Base-by-base conservation (phyloP, 139 green algal species). In the Closterium sp. region DNA sequence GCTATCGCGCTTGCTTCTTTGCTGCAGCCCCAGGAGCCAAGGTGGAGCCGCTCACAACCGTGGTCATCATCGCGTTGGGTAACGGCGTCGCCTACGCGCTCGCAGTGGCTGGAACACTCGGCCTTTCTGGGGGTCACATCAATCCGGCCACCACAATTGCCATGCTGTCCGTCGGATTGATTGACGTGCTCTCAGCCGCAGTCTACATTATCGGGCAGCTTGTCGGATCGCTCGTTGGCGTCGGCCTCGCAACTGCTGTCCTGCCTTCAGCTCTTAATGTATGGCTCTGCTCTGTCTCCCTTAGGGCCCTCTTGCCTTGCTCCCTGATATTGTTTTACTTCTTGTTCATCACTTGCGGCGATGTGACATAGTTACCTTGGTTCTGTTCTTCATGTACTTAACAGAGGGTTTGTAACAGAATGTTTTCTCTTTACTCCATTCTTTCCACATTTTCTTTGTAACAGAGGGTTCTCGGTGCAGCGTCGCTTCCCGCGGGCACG, bases 111-210 rank as follows among this genome's bases (percentile, higher is more conserved):
- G 92, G 22, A 9, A 90, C 31, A 9, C 79, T 85, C 22, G 92
- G 42, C 24, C 70, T 91, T 45, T 95, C 92, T 1, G 92, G 92
- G 27, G 92, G 92, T 7, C 92, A 95, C 90, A 87, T 95, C 70
- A 95, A 95, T 45, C 92, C 92, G 17, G 92, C 92, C 29, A 91
- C 94, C 86, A 95, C 92, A 24, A 2, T 93, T 24, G 89, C 11
- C 28, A 70, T 94, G 31, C 42, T 94, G 70, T 6, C 94, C 11
- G 94, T 89, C 2, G 92, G 92, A 2, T 9, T 84, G 9, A 86
- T 94, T 7, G 28, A 50, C n/a, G 70, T 92, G 17, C 5, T 94
- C 5, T 70, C 30, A 2, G 85, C 30, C 2, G 70, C 86, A 6
- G 24, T 94, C 50, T 94, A 94, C 45, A 70, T 90, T 31, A 34